These are phyloP conservation scores for Lupinus albus DNA, from an alignment of 306 rosid species.

Conservation along the genomic window DNA sequence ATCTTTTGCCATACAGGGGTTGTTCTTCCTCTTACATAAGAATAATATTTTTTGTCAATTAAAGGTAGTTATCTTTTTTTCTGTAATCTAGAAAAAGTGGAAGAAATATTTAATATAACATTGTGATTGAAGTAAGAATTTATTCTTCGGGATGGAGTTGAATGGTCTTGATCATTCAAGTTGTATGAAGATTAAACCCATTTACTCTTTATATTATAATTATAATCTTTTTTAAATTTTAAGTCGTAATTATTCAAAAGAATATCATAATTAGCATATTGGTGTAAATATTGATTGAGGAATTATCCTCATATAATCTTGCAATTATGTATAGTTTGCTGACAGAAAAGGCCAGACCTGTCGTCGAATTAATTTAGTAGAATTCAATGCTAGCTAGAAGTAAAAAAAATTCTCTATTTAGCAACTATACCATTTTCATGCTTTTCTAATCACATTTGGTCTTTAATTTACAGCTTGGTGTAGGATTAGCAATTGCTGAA, in stretches of 20 bases:
- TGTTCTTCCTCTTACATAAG: not conserved
- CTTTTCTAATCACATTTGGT: conserved; percentile 47
- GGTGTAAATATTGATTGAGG: not conserved
- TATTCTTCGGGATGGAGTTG: no score
- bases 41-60: not conserved
- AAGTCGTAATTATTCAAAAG: not conserved
- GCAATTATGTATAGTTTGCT: conserved; percentile 2
- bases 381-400: conserved; percentile 14
- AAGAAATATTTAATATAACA: conserved; percentile 14
- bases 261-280: not conserved
- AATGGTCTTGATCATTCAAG: conserved; percentile 2
- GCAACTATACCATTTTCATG: conserved; percentile 21
- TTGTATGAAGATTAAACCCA: conserved; percentile 10
- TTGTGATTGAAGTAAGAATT: conserved; percentile 2
- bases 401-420: not conserved
- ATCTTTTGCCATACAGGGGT: not conserved
- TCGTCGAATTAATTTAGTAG: conserved; percentile 19
- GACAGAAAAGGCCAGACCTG: conserved; percentile 11
- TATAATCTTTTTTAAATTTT: not conserved
- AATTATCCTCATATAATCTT: conserved; percentile 11
- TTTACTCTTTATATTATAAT: not conserved
- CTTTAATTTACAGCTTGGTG: conserved; percentile 73
- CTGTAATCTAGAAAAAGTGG: not conserved
- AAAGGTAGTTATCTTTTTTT: conserved; percentile 1
- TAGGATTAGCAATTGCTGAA: conserved; percentile 80